Evolutionary conservation across 164 flowering plant species (phyloP).

Genomic region (grape (Vitis vinifera)): DNA sequence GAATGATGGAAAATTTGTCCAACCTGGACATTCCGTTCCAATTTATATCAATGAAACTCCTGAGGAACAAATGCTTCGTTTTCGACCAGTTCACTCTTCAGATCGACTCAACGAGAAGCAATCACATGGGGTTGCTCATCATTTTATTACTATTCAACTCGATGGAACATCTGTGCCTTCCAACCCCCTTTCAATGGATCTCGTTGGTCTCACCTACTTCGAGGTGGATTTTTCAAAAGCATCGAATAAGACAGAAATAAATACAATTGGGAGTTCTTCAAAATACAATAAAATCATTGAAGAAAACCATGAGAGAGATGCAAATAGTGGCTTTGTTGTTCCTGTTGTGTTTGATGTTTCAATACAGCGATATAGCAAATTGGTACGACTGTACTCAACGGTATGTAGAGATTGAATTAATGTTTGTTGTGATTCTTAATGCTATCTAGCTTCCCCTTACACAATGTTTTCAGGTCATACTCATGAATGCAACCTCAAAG

Average conservation of each 20-base stretch:
- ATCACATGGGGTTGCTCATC: slow-evolving; percentile 53
- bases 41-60: slow-evolving; percentile 64
- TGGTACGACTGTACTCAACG: slow-evolving; percentile 83
- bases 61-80: slow-evolving; percentile 53
- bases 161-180: slow-evolving; percentile 82
- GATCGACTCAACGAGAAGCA: slow-evolving; percentile 66
- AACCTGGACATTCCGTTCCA: slow-evolving; percentile 72
- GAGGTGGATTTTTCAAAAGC: slow-evolving; percentile 80
- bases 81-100: slow-evolving; percentile 53
- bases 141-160: slow-evolving; percentile 66
- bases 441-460: neutral
- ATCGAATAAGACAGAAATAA: slow-evolving; percentile 24
- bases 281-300: slow-evolving; percentile 22
- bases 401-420: slow-evolving; percentile 39
- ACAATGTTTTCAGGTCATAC: slow-evolving; percentile 59
- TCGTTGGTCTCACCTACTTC: slow-evolving; percentile 83
- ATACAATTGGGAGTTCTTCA: slow-evolving; percentile 19
- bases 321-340: slow-evolving; percentile 49
- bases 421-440: neutral
- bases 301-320: slow-evolving; percentile 23
- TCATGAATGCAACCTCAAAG: slow-evolving; percentile 69
- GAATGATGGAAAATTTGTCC: slow-evolving; percentile 38
- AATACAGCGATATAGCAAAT: slow-evolving; percentile 71
- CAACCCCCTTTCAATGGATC: slow-evolving; percentile 88
- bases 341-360: slow-evolving; percentile 97